Conservation (phyloP, 192 early-diverging fungal genomes). For the Nowakowskiella sp. region DNA sequence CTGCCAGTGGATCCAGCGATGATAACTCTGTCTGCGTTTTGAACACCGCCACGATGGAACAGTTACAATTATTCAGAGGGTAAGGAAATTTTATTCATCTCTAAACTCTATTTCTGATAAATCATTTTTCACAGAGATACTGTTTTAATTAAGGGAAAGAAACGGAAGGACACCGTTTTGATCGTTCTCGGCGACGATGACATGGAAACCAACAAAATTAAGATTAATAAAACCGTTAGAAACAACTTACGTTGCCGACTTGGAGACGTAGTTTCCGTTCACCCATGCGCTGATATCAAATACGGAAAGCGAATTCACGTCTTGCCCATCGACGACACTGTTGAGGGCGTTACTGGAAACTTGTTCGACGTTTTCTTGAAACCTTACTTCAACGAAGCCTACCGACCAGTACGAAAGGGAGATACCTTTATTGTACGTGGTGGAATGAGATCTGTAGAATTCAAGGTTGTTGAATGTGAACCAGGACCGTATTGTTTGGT, state of each 20-base stretch:
- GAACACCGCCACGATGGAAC: slow-evolving; percentile 87
- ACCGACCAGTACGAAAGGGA: slow-evolving; percentile 91
- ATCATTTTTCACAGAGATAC: slow-evolving; percentile 56
- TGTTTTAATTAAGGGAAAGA: slow-evolving; percentile 95
- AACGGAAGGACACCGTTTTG: slow-evolving; percentile 92
- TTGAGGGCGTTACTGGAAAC: slow-evolving; percentile 95
- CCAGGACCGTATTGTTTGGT: slow-evolving; percentile 95
- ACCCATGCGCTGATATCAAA: slow-evolving; percentile 94
- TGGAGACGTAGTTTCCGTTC: slow-evolving; percentile 93
- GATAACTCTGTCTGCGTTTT: slow-evolving; percentile 94
- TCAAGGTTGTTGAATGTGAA: slow-evolving; percentile 95
- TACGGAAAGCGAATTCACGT: slow-evolving; percentile 96
- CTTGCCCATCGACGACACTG: slow-evolving; percentile 93
- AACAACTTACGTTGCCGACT: slow-evolving; percentile 91
- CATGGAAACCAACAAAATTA: slow-evolving; percentile 85
- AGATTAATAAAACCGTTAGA: slow-evolving; percentile 92
- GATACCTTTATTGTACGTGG: slow-evolving; percentile 91
- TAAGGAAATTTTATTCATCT: slow-evolving; percentile 2
- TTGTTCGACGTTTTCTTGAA: slow-evolving; percentile 97
- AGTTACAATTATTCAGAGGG: slow-evolving; percentile 86
- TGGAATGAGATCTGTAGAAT: slow-evolving; percentile 96
- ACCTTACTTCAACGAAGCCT: slow-evolving; percentile 97
- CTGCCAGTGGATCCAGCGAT: slow-evolving; percentile 87
- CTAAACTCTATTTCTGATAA: background rate
- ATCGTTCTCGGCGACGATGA: slow-evolving; percentile 89